These are phyloP conservation scores for Ramaria rubella DNA, from an alignment of 768 basidiomycete species.

Conservation along the genomic window DNA sequence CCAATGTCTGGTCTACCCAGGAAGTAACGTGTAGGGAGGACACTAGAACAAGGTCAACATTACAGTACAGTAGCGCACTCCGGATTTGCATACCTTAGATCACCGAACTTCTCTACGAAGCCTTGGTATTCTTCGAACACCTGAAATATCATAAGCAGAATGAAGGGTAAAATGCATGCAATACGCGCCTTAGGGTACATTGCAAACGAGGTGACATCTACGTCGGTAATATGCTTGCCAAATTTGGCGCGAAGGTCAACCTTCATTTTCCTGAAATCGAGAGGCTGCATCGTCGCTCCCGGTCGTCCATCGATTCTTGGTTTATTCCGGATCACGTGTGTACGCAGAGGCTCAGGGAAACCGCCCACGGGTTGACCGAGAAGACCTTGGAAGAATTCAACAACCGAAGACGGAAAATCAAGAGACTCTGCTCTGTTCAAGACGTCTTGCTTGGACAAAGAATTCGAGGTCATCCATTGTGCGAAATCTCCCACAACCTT, in stretches of 20 bases:
- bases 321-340: constrained; percentile 87
- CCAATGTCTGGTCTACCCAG: constrained; percentile 84
- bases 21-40: constrained; percentile 96
- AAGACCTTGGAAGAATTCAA: constrained; percentile 99
- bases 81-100: constrained; percentile 61
- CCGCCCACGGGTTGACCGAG: constrained; percentile 97
- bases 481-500: constrained; percentile 99
- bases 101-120: constrained; percentile 93
- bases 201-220: constrained; percentile 89
- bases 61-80: constrained; percentile 7
- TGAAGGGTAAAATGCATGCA: not conserved
- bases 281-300: constrained; percentile 76
- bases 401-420: constrained; percentile 96
- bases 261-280: constrained; percentile 97
- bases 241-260: constrained; percentile 87
- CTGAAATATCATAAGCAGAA: constrained; percentile 31
- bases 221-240: constrained; percentile 90
- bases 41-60: constrained; percentile 40
- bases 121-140: constrained; percentile 96
- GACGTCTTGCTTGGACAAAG: constrained; percentile 80
- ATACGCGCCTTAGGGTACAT: constrained; percentile 90
- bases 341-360: constrained; percentile 95
- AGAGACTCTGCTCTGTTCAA: constrained; percentile 78
- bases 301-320: constrained; percentile 91
- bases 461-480: constrained; percentile 98